phyloP scores from a whole-genome alignment of 225 moss, liverwort and hornwort genomes.

The Neckera pumila region DNA sequence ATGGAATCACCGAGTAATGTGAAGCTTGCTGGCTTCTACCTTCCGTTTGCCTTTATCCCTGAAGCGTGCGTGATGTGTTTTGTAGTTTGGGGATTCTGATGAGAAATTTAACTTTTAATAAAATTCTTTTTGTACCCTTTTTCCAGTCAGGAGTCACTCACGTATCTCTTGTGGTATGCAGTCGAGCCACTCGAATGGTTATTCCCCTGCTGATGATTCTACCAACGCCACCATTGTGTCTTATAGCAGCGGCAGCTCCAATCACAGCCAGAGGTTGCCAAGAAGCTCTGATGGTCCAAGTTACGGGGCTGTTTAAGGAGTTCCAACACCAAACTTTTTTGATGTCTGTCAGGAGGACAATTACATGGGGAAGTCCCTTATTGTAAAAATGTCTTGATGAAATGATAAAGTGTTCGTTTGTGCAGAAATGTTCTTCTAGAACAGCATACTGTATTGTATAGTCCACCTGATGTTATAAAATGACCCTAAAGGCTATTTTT shows the following conservation, averaged over 20 bases:
- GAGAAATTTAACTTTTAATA: not conserved
- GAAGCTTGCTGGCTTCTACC: not conserved
- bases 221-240: slow-evolving; percentile 16
- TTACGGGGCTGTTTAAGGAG: slow-evolving; percentile 64
- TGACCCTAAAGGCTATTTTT: not conserved
- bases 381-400: not conserved
- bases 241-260: slow-evolving; percentile 7
- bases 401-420: not conserved
- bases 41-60: not conserved
- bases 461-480: not conserved
- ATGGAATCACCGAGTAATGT: not conserved
- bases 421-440: not conserved
- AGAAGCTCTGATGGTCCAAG: slow-evolving; percentile 49
- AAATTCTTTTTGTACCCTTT: not conserved
- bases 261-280: slow-evolving; percentile 34
- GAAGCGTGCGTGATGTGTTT: not conserved
- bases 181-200: slow-evolving; percentile 52
- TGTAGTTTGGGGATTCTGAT: not conserved
- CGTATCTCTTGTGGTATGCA: slow-evolving; percentile 14
- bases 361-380: not conserved
- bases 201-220: slow-evolving; percentile 54
- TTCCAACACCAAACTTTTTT: not conserved
- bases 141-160: not conserved
- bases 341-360: not conserved
- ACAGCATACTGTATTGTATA: not conserved